phyloP scores from a whole-genome alignment of 805 yeast genomes.

The Wickerhamiella sorbophila region DNA sequence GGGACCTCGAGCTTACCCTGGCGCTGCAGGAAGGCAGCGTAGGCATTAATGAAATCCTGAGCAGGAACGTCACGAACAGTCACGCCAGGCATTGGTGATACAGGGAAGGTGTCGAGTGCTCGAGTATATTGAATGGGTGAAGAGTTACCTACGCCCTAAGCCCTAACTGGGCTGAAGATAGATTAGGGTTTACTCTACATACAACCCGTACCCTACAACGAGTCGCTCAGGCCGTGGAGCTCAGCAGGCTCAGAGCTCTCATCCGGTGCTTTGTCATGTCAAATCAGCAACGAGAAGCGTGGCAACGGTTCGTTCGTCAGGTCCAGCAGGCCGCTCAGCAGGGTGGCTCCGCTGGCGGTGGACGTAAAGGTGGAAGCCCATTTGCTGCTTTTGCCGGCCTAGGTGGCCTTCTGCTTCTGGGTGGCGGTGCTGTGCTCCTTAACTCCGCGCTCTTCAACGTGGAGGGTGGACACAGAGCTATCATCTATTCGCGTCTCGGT shows the following conservation, averaged over 20 bases:
- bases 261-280: conserved; percentile 1
- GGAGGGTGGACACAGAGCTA: conserved; percentile 98
- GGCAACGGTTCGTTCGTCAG: conserved; percentile 8
- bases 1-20: conserved; percentile 99
- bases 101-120: background rate
- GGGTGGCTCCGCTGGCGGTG: conserved; percentile 23
- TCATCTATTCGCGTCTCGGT: conserved; percentile 71
- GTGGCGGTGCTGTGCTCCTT: conserved; percentile 40
- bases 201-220: background rate
- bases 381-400: conserved; percentile 46
- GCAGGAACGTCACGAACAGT: conserved; percentile 96
- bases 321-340: conserved; percentile 7
- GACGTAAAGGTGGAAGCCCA: conserved; percentile 29
- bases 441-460: conserved; percentile 61
- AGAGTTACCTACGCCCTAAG: background rate
- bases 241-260: too few species aligned
- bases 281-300: conserved; percentile 2
- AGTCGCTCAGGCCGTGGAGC: too few species aligned
- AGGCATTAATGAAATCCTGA: conserved; percentile 98
- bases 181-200: background rate
- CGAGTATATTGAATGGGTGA: conserved; percentile 1
- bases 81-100: conserved; percentile 22
- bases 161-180: background rate
- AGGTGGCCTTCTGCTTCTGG: conserved; percentile 45
- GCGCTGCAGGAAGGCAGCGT: conserved; percentile 99